Evolutionary conservation across 129 eudicot genomes (phyloP), one percentile per base, ranked within the genome.

Genomic region (Cynara cardunculus): DNA sequence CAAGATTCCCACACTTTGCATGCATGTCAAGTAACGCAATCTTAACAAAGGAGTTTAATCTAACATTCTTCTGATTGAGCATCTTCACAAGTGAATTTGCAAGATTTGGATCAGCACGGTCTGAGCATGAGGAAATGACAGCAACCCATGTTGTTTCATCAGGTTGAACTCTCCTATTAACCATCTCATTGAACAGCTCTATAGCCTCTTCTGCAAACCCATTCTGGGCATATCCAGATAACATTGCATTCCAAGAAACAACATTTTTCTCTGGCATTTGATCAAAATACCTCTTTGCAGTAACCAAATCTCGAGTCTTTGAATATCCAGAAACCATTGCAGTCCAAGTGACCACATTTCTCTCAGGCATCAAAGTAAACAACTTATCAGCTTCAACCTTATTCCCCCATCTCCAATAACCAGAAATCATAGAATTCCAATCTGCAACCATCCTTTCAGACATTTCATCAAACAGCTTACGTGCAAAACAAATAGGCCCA

Each of bases 191-290:
- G 22, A 94, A 92, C 75, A 94, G 62, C 13, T 70, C 24, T 24
- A 89, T 13, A 25, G 88, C 88, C 80, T 89, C 90, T 73, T 91
- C 88, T 1, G 87, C 76, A 46, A 77, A 86, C 82, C 95, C 97
- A 81, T 91, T 94, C 65, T 87, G 93, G 0, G 95, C 83, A 78
- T 91, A 94, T 14, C 91, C 98, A 3, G 98, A 88, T 37, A 94
- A 73, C 95, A 94, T 91, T 4, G 98, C 98, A 73, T 91, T 94
- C 98, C 98, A 94, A 0, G 98, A 89, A 19, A 94, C 93, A 53
- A 87, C 76, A 18, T 64, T 94, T 70, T 76, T 91, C 81, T 91
- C 95, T 0, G 93, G 95, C 92, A 90, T 89, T 59, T 18, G 67
- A 81, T 91, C 90, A 75, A 94, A 94, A 80, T 75, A 89, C 80